A percentile compares a stretch with the other conserved stretches of the same genome.
Evolutionary conservation across 2,329 filamentous ascomycete genomes (phyloP).

Genomic region (Tothia fuscella): DNA sequence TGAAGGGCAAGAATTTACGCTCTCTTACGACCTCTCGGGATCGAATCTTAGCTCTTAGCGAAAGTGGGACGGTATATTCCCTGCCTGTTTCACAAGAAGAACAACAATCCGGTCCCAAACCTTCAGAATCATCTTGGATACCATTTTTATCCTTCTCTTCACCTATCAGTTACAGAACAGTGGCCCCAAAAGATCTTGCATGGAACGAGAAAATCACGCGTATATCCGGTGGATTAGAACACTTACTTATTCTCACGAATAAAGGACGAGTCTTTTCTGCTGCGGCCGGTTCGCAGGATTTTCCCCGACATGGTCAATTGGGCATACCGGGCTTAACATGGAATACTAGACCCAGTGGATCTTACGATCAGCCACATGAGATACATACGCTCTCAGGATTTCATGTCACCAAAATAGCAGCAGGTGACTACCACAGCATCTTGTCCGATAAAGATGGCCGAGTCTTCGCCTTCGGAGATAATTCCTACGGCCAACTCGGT

Average conservation of each 20-base stretch:
- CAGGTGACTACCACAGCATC: constrained; percentile 79
- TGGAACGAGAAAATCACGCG: constrained; percentile 64
- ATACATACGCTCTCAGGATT: constrained; percentile 59
- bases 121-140: constrained; percentile 56
- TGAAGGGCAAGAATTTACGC: constrained; percentile 69
- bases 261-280: constrained; percentile 78
- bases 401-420: constrained; percentile 60
- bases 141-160: constrained; percentile 56
- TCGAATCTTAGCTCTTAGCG: constrained; percentile 67
- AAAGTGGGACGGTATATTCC: constrained; percentile 70
- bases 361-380: constrained; percentile 69
- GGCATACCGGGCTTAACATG: constrained; percentile 76
- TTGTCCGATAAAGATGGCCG: constrained; percentile 64
- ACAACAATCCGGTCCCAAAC: constrained; percentile 53
- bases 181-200: constrained; percentile 52
- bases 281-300: constrained; percentile 67
- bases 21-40: constrained; percentile 70
- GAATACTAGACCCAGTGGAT: constrained; percentile 60
- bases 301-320: constrained; percentile 73
- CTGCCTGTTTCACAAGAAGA: constrained; percentile 65
- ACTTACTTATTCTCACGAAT: constrained; percentile 74
- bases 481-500: constrained; percentile 83
- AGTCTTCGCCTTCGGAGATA: constrained; percentile 83
- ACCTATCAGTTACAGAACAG: constrained; percentile 56
- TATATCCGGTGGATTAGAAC: constrained; percentile 69